Base-by-base conservation (phyloP, 805 yeast species). In the Cyberlindnera maclurae region DNA sequence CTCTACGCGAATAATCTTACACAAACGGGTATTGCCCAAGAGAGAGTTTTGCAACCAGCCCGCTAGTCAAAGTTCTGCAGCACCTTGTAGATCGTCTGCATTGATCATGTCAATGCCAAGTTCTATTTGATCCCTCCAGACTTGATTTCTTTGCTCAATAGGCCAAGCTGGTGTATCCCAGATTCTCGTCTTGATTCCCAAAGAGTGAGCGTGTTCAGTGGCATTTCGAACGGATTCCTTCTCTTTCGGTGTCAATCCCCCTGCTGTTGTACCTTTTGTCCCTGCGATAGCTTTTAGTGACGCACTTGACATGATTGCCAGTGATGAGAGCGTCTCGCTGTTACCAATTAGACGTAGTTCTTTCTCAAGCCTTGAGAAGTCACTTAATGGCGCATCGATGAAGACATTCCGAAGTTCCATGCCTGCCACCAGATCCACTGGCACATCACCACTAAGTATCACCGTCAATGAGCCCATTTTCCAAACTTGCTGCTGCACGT, bases 111-210 rank as follows among this genome's bases (percentile, higher is more conserved):
- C 87, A 15, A 73, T 65, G 3, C 77, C 79, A 12, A 64, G 42
- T 13, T 58, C 60, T 32, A 67, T 52, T 12, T 77, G 59, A 40
- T 71, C 74, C 37, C 58, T 49, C 75, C 82, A 74, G 29, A 78
- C 68, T 3, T 53, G 52, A 33, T 70, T 55, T 41, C 75, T 65
- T 22, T 62, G 54, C 12, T 50, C 43, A 3, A 56, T 54, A 4
- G 89, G 88, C 87, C 87, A 81, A 37, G 65, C 64, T 1, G 85
- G 79, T 8, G 77, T 77, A 15, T 79, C 88, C 89, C 89, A 82
- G 24, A 81, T 62, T 40, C 90, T 63, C 0, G 85, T 73, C 46
- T 68, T 65, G 30, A 81, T 50, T 11, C 75, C 74, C 35, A 60
- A 42, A 3, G 57, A 50, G 47, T 79, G 85, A 2, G 84, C 79